Conservation (phyloP, 208 protist species). For the Phytomonas sp. region DNA sequence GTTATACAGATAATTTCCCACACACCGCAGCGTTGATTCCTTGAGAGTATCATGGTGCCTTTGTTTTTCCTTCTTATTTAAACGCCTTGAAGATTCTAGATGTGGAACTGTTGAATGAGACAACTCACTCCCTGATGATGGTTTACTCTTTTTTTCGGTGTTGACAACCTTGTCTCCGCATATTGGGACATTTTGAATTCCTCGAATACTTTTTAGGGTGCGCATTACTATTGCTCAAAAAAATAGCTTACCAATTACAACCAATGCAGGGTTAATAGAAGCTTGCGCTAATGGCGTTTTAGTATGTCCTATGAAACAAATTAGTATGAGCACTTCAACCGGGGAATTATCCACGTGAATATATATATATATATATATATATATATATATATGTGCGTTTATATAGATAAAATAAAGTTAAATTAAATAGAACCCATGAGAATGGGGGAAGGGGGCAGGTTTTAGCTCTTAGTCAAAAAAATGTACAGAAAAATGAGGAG, state of each 20-base stretch:
- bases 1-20: neutral
- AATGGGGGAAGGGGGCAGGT: neutral
- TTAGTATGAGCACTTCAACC: neutral
- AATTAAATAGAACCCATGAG: neutral
- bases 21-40: neutral
- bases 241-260: neutral
- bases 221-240: neutral
- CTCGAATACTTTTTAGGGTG: neutral
- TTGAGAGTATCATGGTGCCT: neutral
- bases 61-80: neutral
- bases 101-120: neutral
- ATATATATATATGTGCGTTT: too few species aligned
- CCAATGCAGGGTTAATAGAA: neutral
- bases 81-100: neutral
- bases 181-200: neutral
- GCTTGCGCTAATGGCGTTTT: neutral
- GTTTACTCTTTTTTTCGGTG: neutral
- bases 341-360: neutral
- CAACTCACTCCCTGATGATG: neutral
- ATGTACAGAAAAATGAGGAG: neutral
- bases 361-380: too few species aligned
- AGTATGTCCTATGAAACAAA: neutral
- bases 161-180: neutral
- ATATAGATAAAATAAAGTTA: too few species aligned
- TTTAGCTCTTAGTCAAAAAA: neutral